Percentiles rank a stretch among this genome's conserved stretches.
Conservation (phyloP, 2,329 filamentous ascomycete species). For the Chrysosporium queenslandicum region DNA sequence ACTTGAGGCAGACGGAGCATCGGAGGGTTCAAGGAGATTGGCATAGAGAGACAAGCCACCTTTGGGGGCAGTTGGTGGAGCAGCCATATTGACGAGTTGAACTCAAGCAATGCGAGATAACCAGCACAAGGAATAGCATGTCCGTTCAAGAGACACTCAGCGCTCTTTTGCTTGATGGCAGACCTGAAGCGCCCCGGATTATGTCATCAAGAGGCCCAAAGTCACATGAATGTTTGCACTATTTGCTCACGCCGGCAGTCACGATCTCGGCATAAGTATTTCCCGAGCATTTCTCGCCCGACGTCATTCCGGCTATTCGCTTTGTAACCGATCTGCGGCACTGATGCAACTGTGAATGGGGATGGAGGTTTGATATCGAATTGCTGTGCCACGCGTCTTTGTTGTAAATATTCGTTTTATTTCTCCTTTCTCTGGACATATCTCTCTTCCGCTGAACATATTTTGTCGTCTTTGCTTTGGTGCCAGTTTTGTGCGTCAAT, state of each 20-base stretch:
- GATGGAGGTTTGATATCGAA: not conserved
- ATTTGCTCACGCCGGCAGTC: not conserved
- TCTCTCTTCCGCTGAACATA: not conserved
- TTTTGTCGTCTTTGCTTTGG: not conserved
- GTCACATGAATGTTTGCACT: slow-evolving; percentile 5
- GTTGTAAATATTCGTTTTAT: slow-evolving; percentile 1
- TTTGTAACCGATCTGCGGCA: slow-evolving; percentile 3
- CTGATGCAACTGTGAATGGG: not conserved
- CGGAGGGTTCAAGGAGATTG: slow-evolving; percentile 58
- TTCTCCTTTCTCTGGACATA: not conserved
- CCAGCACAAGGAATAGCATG: not conserved
- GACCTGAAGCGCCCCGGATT: not conserved
- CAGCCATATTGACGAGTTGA: slow-evolving; percentile 20
- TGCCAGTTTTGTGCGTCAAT: not conserved
- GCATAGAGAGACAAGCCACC: slow-evolving; percentile 65
- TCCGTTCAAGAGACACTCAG: not conserved
- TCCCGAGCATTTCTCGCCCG: not conserved
- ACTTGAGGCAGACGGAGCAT: slow-evolving; percentile 35
- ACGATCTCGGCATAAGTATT: not conserved
- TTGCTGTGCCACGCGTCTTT: not conserved
- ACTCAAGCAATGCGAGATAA: not conserved
- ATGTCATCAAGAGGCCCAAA: not conserved
- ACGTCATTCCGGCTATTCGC: slow-evolving; percentile 8
- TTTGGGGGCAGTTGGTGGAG: slow-evolving; percentile 13
- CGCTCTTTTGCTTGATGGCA: not conserved